Evolutionary conservation across 345 rosid genomes (phyloP).

Genomic region (Citrus maxima): DNA sequence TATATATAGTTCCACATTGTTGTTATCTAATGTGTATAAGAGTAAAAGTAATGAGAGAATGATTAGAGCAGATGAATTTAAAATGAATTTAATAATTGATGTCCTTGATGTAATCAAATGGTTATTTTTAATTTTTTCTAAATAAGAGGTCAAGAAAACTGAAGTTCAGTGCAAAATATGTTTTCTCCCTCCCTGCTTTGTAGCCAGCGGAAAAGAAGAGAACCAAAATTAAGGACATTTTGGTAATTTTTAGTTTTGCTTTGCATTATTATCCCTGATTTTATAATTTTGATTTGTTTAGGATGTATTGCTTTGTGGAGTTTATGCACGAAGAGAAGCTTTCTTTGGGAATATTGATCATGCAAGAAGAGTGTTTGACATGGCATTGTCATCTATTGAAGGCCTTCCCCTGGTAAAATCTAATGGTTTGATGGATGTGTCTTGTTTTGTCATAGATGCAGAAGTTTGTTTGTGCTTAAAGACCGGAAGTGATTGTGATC

Average conservation of each 20-base stretch:
- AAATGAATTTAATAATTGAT: background rate
- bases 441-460: background rate
- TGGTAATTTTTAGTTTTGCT: background rate
- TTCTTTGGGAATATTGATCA: constrained; percentile 71
- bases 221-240: background rate
- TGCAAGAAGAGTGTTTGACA: constrained; percentile 90
- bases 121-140: background rate
- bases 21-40: background rate
- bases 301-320: constrained; percentile 94
- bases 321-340: constrained; percentile 93
- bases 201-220: background rate
- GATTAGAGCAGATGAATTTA: background rate
- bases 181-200: background rate
- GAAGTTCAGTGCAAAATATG: background rate
- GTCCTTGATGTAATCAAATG: background rate
- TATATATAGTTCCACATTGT: background rate
- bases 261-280: background rate
- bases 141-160: background rate
- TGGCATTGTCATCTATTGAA: constrained; percentile 82
- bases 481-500: background rate
- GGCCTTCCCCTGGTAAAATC: constrained; percentile 67
- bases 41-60: background rate
- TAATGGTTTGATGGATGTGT: constrained; percentile 5
- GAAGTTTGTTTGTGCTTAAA: constrained; percentile 4
- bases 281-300: constrained; percentile 14